Evolutionary conservation across 495 filamentous ascomycete genomes (phyloP), one percentile per base, ranked within the genome.

Genomic region (Pyronema domesticum): DNA sequence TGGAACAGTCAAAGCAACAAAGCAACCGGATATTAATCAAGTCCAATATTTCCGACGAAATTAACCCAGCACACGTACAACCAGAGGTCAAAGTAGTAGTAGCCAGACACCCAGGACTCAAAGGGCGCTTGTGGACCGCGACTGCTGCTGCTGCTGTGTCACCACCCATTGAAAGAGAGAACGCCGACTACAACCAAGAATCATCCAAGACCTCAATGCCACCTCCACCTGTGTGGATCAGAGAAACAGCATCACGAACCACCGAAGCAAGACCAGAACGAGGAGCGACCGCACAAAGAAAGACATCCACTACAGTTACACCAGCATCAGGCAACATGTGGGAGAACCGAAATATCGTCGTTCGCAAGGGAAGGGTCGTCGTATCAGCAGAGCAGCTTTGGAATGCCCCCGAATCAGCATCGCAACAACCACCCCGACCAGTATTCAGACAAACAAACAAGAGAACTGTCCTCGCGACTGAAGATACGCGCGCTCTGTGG

Each of bases 191-290:
- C 23, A 30, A 30, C 23, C 23, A 30, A 30, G 23, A 30, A 30
- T 30, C 23, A 1, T 30, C 23, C 23, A 30, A 30, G 23, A 30
- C 5, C 23, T 30, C 5, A 30, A 30, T 30, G 23, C 23, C 23
- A 19, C 23, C 45, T n/a, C 23, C 45, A 10, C 47, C 47, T 13
- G 13, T 50, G 23, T 50, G 18, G 47, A 50, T 8, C 47, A 50
- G 17, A 11, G 19, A 50, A 34, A 50, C 47, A n/a, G 47, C 47
- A 11, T 13, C 8, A 35, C 18, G 30, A 8, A 34, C 47, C 18
- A 65, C 61, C 14, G 34, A 51, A 3, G 58, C 57, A 14, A 36
- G 35, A 11, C 62, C 62, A 18, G 46, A 57, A 11, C 53, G 57
- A 47, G 40, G 39, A 14, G 37, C 18, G 3, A 9, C 50, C 14